Evolutionary conservation across 495 filamentous ascomycete genomes (phyloP).

Genomic region (Neurospora intermedia): DNA sequence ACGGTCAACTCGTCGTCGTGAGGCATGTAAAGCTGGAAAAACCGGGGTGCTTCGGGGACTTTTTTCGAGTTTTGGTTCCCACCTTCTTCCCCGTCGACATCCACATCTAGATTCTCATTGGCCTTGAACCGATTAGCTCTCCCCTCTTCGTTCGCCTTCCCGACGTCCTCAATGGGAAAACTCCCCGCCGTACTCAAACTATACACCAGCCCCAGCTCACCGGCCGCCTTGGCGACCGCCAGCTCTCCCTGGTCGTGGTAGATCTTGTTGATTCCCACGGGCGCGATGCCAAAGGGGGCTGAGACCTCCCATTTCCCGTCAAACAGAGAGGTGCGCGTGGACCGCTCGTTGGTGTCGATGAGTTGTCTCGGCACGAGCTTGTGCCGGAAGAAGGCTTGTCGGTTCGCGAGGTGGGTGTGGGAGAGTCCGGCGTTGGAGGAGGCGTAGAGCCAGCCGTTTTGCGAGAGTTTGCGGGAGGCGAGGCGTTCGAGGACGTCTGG

Average conservation of each 20-base stretch:
- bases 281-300: neutral
- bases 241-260: neutral
- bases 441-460: slow-evolving; percentile 48
- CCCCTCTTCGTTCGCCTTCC: neutral
- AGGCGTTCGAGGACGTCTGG: slow-evolving; percentile 27
- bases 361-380: slow-evolving; percentile 12
- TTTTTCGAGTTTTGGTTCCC: neutral
- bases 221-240: neutral
- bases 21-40: slow-evolving; percentile 67
- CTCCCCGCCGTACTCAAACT: neutral
- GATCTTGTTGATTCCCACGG: neutral
- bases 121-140: neutral
- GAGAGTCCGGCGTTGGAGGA: slow-evolving; percentile 57
- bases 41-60: slow-evolving; percentile 13
- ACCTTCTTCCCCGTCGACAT: neutral
- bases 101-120: neutral
- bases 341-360: neutral
- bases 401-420: slow-evolving; percentile 54
- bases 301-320: neutral
- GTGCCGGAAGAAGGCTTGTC: slow-evolving; percentile 59
- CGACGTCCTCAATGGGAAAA: neutral
- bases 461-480: slow-evolving; percentile 44
- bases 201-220: neutral
- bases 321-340: neutral
- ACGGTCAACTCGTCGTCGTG: slow-evolving; percentile 46